phyloP scores from a whole-genome alignment of 1,139 yeast genomes.

The Zygoascus meyerae region DNA sequence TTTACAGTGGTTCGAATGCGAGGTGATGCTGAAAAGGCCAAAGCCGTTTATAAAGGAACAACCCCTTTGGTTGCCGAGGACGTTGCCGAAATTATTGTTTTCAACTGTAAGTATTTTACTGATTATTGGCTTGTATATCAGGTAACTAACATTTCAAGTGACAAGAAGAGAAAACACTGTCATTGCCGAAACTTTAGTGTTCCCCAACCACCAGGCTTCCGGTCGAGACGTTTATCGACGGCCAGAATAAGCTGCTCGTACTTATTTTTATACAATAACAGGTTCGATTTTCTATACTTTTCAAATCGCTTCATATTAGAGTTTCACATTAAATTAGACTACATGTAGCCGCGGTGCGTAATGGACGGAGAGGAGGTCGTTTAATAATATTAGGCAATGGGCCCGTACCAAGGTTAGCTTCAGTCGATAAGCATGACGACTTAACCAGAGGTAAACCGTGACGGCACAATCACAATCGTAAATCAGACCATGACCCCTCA shows the following conservation, averaged over 20 bases:
- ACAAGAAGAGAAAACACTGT: constrained; percentile 71
- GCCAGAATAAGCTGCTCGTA: neutral
- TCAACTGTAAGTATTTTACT: constrained; percentile 40
- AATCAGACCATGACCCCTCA: too few relatives aligned
- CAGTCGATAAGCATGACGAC: too few relatives aligned
- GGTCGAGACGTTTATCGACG: constrained; percentile 51
- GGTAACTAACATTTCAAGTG: constrained; percentile 16
- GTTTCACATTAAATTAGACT: too few relatives aligned
- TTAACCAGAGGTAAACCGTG: too few relatives aligned
- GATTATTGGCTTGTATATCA: constrained; percentile 12
- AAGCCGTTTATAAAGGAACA: constrained; percentile 64
- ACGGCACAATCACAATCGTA: too few relatives aligned
- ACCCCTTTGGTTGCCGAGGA: constrained; percentile 73
- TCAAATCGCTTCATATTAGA: too few relatives aligned
- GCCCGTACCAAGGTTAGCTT: too few relatives aligned
- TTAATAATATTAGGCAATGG: too few relatives aligned
- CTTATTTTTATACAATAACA: too few relatives aligned
- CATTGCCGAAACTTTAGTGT: constrained; percentile 69
- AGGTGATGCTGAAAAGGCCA: constrained; percentile 66
- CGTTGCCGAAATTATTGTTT: constrained; percentile 75
- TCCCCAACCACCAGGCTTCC: constrained; percentile 75
- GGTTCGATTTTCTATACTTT: too few relatives aligned
- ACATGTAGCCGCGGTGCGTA: too few relatives aligned
- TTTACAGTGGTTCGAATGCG: constrained; percentile 52
- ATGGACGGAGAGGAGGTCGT: too few relatives aligned